Evolutionary conservation across 305 asterid species (phyloP).

Genomic region (Andrographis paniculata): DNA sequence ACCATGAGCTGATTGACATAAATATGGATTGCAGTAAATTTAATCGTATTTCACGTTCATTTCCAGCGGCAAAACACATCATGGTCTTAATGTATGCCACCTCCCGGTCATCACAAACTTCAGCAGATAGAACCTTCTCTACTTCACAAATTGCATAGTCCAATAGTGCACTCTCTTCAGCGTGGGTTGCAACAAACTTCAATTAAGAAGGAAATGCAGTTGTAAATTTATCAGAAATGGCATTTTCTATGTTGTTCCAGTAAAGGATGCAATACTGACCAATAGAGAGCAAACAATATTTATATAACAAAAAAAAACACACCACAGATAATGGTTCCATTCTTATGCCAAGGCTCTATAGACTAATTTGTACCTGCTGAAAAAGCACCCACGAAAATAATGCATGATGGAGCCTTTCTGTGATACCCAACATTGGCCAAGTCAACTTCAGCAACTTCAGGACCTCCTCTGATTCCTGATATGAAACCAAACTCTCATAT

Average conservation of each 20-base stretch:
- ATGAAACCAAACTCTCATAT: conserved; percentile 13
- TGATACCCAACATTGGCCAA: conserved; percentile 87
- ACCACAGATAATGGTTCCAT: background rate
- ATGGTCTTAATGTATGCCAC: conserved; percentile 57
- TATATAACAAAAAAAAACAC: conserved; percentile 1
- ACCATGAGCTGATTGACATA: conserved; percentile 75
- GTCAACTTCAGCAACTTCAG: conserved; percentile 66
- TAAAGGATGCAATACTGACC: conserved; percentile 12
- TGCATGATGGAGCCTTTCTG: conserved; percentile 66
- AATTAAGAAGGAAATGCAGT: conserved; percentile 22
- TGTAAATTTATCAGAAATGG: conserved; percentile 21
- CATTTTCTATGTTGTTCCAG: conserved; percentile 15
- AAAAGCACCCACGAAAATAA: conserved; percentile 88
- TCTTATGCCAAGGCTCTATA: conserved; percentile 10
- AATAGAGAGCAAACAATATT: conserved; percentile 4
- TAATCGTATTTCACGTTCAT: conserved; percentile 40
- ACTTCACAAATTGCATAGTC: conserved; percentile 60
- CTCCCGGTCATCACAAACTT: conserved; percentile 45
- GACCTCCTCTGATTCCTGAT: conserved; percentile 85
- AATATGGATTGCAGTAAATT: conserved; percentile 58
- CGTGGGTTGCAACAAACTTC: conserved; percentile 75
- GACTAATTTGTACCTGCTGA: conserved; percentile 62
- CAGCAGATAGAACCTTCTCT: conserved; percentile 46
- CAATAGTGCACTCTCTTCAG: conserved; percentile 56
- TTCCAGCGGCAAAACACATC: conserved; percentile 37